Base-by-base conservation (phyloP, 1,139 yeast genomes). In the Geotrichum histeridarum region DNA sequence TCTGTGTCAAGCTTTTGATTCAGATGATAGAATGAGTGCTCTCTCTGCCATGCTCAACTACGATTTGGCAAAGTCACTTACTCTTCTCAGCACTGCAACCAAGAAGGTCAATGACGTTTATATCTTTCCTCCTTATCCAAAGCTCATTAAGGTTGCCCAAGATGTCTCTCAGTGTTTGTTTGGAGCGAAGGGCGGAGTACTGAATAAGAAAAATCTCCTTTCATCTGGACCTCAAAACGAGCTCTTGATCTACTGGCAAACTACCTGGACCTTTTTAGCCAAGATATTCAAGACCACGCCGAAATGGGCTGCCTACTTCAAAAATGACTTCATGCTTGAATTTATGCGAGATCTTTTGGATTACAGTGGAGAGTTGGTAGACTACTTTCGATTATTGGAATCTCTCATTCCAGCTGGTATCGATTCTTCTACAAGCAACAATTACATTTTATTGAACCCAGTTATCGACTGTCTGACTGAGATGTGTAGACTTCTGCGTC, bases 341-440 rank as follows among this genome's bases (percentile, higher is more conserved):
- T 90, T 89, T 62, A 87, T 96, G 15, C 80, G 95, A 67, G 96
- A 90, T 67, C 84, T 89, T 0, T 74, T 90, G 53, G 97, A 91
- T 61, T 75, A 87, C 50, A 84, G 96, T 61, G 84, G 84, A 60
- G 71, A 77, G 1, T 71, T 91, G 42, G 69, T 91, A 17, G 84
- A 80, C 56, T 81, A 91, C 2, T 86, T 80, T 63, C 74, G 86
- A 55, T 71, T 79, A 9, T 72, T 88, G 46, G 77, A 71, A 35
- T 72, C 72, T 12, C 71, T 71, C 39, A 62, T 77, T 42, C 71
- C 74, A 37, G 49, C 65, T 17, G 54, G 61, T 31, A 43, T 44
- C 32, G 54, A 59, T 48, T 44, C 58, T 15, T 49, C 55, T 14
- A 52, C 51, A 30, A 50, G 64, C 31, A 57, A 56, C 39, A 62